A percentile compares a stretch with the other conserved stretches of the same genome.
Evolutionary conservation across 495 filamentous ascomycete species (phyloP).

Genomic region (Talaromyces liani): DNA sequence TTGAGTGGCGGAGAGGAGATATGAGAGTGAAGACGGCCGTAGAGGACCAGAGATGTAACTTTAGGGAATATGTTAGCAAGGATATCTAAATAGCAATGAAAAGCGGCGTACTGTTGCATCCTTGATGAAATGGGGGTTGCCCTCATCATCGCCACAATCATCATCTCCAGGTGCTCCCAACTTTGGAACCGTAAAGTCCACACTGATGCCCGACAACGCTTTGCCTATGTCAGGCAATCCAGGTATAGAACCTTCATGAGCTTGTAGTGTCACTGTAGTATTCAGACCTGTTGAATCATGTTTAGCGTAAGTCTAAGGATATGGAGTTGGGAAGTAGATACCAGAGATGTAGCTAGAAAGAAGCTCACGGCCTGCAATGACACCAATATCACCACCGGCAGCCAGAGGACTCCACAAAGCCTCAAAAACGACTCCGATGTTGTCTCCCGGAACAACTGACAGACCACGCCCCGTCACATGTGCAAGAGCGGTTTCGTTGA

Average conservation of each 20-base stretch:
- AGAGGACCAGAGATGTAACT: slow-evolving; percentile 76
- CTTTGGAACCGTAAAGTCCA: slow-evolving; percentile 63
- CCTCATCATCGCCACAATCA: slow-evolving; percentile 28
- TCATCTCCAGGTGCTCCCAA: slow-evolving; percentile 45
- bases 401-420: slow-evolving; percentile 65
- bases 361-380: slow-evolving; percentile 57
- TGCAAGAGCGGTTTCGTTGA: slow-evolving; percentile 67
- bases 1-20: slow-evolving; percentile 67
- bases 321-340: slow-evolving; percentile 17
- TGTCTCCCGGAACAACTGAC: slow-evolving; percentile 57
- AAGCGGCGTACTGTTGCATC: slow-evolving; percentile 65
- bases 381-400: slow-evolving; percentile 50
- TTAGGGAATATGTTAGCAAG: neutral
- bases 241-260: slow-evolving; percentile 65
- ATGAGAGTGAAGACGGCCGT: slow-evolving; percentile 77
- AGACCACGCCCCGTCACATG: slow-evolving; percentile 59
- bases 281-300: slow-evolving; percentile 50
- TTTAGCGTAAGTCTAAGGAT: neutral
- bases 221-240: slow-evolving; percentile 62
- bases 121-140: slow-evolving; percentile 60
- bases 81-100: slow-evolving; percentile 10
- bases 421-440: slow-evolving; percentile 59
- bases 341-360: slow-evolving; percentile 85
- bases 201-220: slow-evolving; percentile 58
- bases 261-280: slow-evolving; percentile 64